Evolutionary conservation across 768 basidiomycete species (phyloP).

Genomic region (Leccinum uliginosum): DNA sequence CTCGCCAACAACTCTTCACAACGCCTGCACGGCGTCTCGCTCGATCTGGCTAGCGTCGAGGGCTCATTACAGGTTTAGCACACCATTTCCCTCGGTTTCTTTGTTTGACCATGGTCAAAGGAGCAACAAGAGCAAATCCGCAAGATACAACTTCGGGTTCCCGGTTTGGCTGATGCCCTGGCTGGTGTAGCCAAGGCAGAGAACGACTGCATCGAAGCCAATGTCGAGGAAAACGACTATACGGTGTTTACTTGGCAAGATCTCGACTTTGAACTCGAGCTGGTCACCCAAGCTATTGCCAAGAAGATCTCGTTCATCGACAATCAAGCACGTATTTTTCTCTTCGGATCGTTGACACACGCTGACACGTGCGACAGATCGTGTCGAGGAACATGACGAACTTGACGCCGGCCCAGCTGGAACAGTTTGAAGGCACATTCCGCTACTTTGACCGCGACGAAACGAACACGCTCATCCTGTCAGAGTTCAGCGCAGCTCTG

Average conservation of each 20-base stretch:
- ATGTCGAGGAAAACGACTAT: conserved; percentile 96
- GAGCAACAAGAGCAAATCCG: conserved; percentile 69
- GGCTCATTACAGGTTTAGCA: conserved; percentile 67
- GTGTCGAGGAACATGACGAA: conserved; percentile 93
- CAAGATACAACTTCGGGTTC: conserved; percentile 62
- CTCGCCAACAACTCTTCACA: conserved; percentile 75
- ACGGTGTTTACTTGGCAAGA: conserved; percentile 88
- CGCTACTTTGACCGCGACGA: conserved; percentile 95
- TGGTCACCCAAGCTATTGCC: conserved; percentile 72
- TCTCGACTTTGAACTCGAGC: conserved; percentile 82
- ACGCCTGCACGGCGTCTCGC: conserved; percentile 59
- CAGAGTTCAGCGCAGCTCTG: conserved; percentile 91
- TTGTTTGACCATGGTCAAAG: conserved; percentile 34
- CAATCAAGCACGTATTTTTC: conserved; percentile 65
- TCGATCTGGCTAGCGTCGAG: conserved; percentile 67
- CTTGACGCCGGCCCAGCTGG: conserved; percentile 90
- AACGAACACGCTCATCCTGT: conserved; percentile 76
- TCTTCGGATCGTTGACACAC: neutral
- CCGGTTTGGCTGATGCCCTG: conserved; percentile 56
- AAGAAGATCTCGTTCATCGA: conserved; percentile 96
- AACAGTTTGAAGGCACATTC: conserved; percentile 97
- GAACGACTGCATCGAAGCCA: conserved; percentile 74
- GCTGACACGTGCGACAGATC: conserved; percentile 49
- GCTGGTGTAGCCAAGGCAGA: conserved; percentile 60
- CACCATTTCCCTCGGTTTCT: conserved; percentile 1